Base-by-base conservation (phyloP, 2,329 filamentous ascomycete species). In the Pyricularia sp. region DNA sequence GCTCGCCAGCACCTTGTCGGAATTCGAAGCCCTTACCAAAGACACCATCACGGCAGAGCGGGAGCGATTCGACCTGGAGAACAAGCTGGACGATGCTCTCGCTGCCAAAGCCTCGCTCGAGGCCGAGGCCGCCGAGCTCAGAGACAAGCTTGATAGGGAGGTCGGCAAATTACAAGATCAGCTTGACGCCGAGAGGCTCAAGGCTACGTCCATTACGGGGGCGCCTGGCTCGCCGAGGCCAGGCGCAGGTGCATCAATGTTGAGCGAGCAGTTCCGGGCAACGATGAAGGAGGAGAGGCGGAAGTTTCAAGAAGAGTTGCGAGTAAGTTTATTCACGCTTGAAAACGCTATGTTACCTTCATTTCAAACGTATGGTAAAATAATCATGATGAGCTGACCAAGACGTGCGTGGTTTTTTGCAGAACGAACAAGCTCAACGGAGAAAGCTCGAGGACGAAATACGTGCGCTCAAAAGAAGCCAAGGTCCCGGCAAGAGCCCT, bases 201-300 rank as follows among this genome's bases (percentile, higher is more conserved):
- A 80, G 77, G 81, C 73, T 20, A 71, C 77, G 20, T 70, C 74
- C 7, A 74, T 73, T 20, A 74, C 76, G 6, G 77, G 75, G 2
- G 55, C 50, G 14, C 74, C 74, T 14, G 77, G 76, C 20, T 74
- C 76, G 2, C 72, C 76, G 3, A 78, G 82, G 6, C 78, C 79
- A 0, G 84, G 84, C 2, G 84, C 84, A 17, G 66, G 66, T 17
- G 67, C 67, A 14, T 79, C 79, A 10, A 80, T 85, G 80, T 78
- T 86, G 71, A 86, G 84, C 74, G 84, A 86, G 77, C 84, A 86
- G 76, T 86, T 86, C 77, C 77, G 84, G 65, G 78, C 81, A 9
- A 85, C 83, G 26, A 85, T 86, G 84, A 82, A 84, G 72, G 83
- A 85, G 74, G 84, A 86, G 78, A 80, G 84, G 72, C 85, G 81